A percentile compares a stretch with the other conserved stretches of the same genome.
These are phyloP conservation scores for Lycium barbarum DNA, from an alignment of 257 asterid species.

Conservation along the genomic window DNA sequence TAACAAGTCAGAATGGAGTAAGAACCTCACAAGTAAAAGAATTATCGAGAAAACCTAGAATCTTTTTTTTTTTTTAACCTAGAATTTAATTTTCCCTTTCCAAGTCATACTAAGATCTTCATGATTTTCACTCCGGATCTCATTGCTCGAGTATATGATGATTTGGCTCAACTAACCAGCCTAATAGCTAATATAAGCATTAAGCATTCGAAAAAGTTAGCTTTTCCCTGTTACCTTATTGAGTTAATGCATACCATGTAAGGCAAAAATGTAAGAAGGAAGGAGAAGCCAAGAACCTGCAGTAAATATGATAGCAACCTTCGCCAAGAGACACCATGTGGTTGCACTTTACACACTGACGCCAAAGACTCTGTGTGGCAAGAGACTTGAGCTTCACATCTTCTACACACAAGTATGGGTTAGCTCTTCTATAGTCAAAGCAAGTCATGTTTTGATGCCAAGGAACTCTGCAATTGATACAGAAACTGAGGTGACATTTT, in stretches of 20 bases:
- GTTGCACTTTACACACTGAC: slow-evolving; percentile 39
- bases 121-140: not conserved
- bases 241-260: not conserved
- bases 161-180: not conserved
- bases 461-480: slow-evolving; percentile 42
- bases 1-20: not conserved
- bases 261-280: not conserved
- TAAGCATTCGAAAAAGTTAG: slow-evolving; percentile 6
- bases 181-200: slow-evolving; percentile 5
- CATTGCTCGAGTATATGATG: not conserved
- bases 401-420: slow-evolving; percentile 27
- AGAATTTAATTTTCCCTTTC: not conserved
- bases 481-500: slow-evolving; percentile 37
- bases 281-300: slow-evolving; percentile 31
- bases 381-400: slow-evolving; percentile 36
- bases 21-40: slow-evolving; percentile 1
- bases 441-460: slow-evolving; percentile 42
- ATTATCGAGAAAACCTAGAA: not conserved
- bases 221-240: not conserved
- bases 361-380: slow-evolving; percentile 33
- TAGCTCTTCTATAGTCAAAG: slow-evolving; percentile 29
- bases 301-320: slow-evolving; percentile 40
- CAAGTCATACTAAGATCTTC: not conserved
- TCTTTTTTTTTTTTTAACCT: not conserved
- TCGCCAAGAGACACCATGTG: slow-evolving; percentile 39